phyloP scores from a whole-genome alignment of 306 rosid species.

The Citrullus colocynthis region DNA sequence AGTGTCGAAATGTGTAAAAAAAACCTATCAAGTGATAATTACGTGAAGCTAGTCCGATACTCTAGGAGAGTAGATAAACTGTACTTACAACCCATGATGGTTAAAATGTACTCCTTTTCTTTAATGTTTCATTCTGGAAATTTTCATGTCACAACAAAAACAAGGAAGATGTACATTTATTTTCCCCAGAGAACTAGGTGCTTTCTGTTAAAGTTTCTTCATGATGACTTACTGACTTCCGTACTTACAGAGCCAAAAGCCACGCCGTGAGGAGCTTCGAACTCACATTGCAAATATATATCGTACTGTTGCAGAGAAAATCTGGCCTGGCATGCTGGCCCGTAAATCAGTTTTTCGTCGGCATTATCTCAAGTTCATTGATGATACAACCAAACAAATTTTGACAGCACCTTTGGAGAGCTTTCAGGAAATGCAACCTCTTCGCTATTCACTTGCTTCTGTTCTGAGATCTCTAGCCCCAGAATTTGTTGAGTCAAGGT shows the following conservation, averaged over 20 bases:
- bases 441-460: conserved; percentile 92
- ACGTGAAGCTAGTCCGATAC: too few relatives aligned
- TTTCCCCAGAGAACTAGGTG: not conserved
- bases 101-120: not conserved
- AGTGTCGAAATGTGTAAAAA: not conserved
- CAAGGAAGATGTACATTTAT: not conserved
- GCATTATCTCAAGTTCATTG: conserved; percentile 85
- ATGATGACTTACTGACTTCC: conserved; percentile 13
- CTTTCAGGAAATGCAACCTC: conserved; percentile 91
- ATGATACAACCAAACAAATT: conserved; percentile 63
- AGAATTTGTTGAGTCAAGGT: conserved; percentile 89
- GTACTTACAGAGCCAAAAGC: conserved; percentile 68
- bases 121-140: not conserved
- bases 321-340: conserved; percentile 94
- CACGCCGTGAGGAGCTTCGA: conserved; percentile 95
- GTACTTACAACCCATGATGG: not conserved
- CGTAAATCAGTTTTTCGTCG: conserved; percentile 76
- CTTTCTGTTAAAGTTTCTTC: not conserved
- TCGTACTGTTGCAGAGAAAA: conserved; percentile 85
- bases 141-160: not conserved
- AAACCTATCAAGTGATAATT: too few relatives aligned
- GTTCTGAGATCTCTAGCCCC: conserved; percentile 94
- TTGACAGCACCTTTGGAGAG: conserved; percentile 57
- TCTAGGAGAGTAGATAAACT: too few relatives aligned
- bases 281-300: conserved; percentile 84